These are phyloP conservation scores for Lachancea waltii DNA, from an alignment of 805 yeast species.

Conservation along the genomic window DNA sequence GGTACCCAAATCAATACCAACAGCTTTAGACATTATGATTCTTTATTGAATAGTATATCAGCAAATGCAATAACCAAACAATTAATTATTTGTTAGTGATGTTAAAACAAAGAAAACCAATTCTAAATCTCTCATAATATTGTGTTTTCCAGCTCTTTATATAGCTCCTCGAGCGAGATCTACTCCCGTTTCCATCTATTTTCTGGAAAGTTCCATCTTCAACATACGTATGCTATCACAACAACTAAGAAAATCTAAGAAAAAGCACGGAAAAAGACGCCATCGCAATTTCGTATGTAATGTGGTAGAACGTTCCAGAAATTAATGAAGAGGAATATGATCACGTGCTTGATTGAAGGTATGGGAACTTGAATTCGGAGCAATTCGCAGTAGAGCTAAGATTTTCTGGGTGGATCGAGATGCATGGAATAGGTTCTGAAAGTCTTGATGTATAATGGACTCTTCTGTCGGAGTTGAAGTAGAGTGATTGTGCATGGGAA, in stretches of 20 bases:
- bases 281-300: background rate
- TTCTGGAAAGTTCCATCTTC: constrained; percentile 4
- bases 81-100: background rate
- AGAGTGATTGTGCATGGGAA: too few relatives aligned
- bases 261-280: background rate
- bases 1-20: constrained; percentile 91
- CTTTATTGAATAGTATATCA: background rate
- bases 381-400: too few relatives aligned
- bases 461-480: too few relatives aligned
- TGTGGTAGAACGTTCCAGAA: background rate
- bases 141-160: background rate
- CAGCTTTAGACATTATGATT: constrained; percentile 36
- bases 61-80: background rate
- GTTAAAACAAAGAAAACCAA: background rate
- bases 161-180: constrained; percentile 1
- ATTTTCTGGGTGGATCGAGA: too few relatives aligned
- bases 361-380: too few relatives aligned
- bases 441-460: too few relatives aligned
- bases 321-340: background rate
- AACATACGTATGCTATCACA: background rate
- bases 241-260: background rate
- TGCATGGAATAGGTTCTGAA: too few relatives aligned
- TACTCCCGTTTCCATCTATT: background rate
- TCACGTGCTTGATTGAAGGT: too few relatives aligned
- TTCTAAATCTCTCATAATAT: background rate